Percentiles rank a stretch among this genome's conserved stretches.
phyloP scores from a whole-genome alignment of 257 asterid species.

The Solanum habrochaites region DNA sequence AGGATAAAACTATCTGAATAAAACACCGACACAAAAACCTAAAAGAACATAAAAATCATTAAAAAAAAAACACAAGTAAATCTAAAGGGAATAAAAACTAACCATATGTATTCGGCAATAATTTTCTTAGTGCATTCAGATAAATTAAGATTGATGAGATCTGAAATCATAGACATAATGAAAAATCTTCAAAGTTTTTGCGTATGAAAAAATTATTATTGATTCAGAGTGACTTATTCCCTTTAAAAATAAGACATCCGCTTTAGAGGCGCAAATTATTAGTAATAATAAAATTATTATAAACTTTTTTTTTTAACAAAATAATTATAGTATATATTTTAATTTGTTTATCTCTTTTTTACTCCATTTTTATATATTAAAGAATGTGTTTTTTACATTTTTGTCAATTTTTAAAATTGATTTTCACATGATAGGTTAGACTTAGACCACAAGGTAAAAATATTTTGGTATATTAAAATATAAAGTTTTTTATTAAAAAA shows the following conservation, averaged over 20 bases:
- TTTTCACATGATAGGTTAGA: no score
- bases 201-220: background rate
- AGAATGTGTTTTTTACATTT: no score
- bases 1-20: background rate
- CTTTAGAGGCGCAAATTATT: background rate
- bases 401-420: no score
- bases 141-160: constrained; percentile 56
- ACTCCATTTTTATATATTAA: no score
- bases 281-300: background rate
- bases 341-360: no score
- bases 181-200: background rate
- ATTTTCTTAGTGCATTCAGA: constrained; percentile 39
- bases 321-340: no score
- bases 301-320: background rate
- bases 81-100: background rate
- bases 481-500: no score
- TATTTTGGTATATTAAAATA: no score
- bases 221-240: background rate
- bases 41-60: background rate
- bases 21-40: background rate
- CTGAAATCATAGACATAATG: constrained; percentile 43
- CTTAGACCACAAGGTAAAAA: no score
- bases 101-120: constrained; percentile 78
- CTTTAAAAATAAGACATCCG: background rate
- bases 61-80: background rate